Conservation (phyloP, 2,329 filamentous ascomycete genomes). For the Metarhizium anisopliae region DNA sequence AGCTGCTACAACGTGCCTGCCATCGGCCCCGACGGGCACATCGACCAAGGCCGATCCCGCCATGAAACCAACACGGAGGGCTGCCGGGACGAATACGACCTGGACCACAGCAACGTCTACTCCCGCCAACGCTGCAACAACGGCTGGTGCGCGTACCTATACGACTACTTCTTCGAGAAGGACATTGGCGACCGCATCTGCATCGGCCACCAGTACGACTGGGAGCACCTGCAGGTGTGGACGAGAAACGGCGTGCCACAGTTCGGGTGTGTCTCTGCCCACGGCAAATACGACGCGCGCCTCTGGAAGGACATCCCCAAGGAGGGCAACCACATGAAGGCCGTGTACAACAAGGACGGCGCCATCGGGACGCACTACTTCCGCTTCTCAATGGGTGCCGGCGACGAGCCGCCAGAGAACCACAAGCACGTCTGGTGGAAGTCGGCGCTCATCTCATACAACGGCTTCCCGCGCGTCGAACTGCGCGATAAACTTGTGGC, state of each 20-base stretch:
- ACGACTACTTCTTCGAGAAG: conserved; percentile 39
- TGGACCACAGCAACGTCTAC: conserved; percentile 32
- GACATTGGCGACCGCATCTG: conserved; percentile 21
- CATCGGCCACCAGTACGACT: conserved; percentile 29
- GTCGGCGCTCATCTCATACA: conserved; percentile 20
- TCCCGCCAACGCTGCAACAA: conserved; percentile 33
- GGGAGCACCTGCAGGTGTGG: conserved; percentile 27
- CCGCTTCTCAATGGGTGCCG: conserved; percentile 15
- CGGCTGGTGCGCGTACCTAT: conserved; percentile 34
- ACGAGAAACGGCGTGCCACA: conserved; percentile 15
- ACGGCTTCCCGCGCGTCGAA: conserved; percentile 18
- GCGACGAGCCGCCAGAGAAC: conserved; percentile 20
- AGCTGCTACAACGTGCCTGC: conserved; percentile 31
- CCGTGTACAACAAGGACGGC: conserved; percentile 29
- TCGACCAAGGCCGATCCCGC: conserved; percentile 21
- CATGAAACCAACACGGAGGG: conserved; percentile 16
- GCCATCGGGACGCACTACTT: conserved; percentile 21
- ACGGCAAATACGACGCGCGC: conserved; percentile 21
- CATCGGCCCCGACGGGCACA: conserved; percentile 23
- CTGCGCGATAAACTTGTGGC: conserved; percentile 6
- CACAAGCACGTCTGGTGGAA: conserved; percentile 21
- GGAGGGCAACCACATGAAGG: conserved; percentile 22
- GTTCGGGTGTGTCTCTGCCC: conserved; percentile 22
- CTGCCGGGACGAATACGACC: conserved; percentile 25
- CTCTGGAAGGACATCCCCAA: conserved; percentile 15